These are phyloP conservation scores for Paramyrothecium roridum DNA, from an alignment of 2,329 filamentous ascomycete genomes.

Conservation along the genomic window DNA sequence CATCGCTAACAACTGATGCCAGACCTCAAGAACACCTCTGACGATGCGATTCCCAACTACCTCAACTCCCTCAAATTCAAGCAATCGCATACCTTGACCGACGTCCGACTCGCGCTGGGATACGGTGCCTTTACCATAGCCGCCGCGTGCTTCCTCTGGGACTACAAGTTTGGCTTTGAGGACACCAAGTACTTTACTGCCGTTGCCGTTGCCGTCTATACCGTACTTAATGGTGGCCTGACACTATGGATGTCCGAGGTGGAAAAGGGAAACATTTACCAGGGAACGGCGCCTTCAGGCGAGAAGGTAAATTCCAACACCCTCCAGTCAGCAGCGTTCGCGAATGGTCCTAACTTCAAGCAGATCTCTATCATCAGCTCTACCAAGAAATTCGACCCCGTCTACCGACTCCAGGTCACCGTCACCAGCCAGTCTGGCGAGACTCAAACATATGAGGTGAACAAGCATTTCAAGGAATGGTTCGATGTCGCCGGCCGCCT, in stretches of 20 bases:
- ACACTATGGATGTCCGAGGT: constrained; percentile 83
- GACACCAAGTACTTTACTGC: constrained; percentile 78
- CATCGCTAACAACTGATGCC: constrained; percentile 2
- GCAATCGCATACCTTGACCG: constrained; percentile 76
- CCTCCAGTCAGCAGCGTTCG: background rate
- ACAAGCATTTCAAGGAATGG: constrained; percentile 69
- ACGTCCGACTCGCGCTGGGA: constrained; percentile 79
- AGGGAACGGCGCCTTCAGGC: constrained; percentile 64
- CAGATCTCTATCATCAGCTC: constrained; percentile 72
- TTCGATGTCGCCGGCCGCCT: constrained; percentile 73
- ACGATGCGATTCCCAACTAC: constrained; percentile 93
- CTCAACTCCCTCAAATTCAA: constrained; percentile 82
- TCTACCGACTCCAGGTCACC: constrained; percentile 72
- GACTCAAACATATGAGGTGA: constrained; percentile 48
- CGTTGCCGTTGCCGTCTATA: constrained; percentile 75
- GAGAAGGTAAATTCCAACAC: constrained; percentile 51
- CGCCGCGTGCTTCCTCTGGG: constrained; percentile 81
- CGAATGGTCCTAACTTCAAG: constrained; percentile 9
- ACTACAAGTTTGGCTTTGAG: constrained; percentile 90
- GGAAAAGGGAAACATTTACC: constrained; percentile 80
- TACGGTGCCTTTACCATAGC: constrained; percentile 79
- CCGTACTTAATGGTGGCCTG: constrained; percentile 71
- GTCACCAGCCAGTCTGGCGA: constrained; percentile 38
- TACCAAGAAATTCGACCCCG: constrained; percentile 75
- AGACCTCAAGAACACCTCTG: constrained; percentile 96